phyloP scores from a whole-genome alignment of 140 eudicot genomes.

The Flaveria floridana region DNA sequence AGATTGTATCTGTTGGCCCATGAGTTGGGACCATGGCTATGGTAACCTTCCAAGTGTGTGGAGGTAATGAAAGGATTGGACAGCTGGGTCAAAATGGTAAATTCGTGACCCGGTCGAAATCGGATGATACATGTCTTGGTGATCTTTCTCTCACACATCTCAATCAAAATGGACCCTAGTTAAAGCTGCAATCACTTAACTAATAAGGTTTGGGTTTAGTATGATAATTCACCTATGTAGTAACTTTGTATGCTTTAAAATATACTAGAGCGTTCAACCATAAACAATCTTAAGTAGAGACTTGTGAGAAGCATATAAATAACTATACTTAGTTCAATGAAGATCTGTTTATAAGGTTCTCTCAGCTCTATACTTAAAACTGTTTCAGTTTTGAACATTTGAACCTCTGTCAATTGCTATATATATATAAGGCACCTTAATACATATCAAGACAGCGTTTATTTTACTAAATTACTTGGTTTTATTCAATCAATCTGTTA shows the following conservation, averaged over 20 bases:
- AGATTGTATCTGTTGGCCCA: constrained; percentile 27
- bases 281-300: no score
- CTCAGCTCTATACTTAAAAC: no score
- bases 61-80: constrained; percentile 21
- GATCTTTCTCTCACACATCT: constrained; percentile 23
- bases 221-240: no score
- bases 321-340: no score
- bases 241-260: no score
- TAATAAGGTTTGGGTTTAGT: background rate
- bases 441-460: no score
- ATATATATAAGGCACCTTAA: no score
- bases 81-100: constrained; percentile 2
- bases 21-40: constrained; percentile 35
- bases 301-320: no score
- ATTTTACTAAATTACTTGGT: background rate
- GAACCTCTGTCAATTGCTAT: no score
- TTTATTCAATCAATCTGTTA: background rate
- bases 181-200: background rate
- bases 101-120: background rate
- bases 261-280: no score
- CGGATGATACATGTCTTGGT: background rate
- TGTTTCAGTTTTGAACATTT: no score
- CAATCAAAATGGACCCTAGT: constrained; percentile 12
- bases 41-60: constrained; percentile 21
- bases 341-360: no score